phyloP scores from a whole-genome alignment of 2,329 filamentous ascomycete genomes.

The Aaosphaeria pasadenensis region DNA sequence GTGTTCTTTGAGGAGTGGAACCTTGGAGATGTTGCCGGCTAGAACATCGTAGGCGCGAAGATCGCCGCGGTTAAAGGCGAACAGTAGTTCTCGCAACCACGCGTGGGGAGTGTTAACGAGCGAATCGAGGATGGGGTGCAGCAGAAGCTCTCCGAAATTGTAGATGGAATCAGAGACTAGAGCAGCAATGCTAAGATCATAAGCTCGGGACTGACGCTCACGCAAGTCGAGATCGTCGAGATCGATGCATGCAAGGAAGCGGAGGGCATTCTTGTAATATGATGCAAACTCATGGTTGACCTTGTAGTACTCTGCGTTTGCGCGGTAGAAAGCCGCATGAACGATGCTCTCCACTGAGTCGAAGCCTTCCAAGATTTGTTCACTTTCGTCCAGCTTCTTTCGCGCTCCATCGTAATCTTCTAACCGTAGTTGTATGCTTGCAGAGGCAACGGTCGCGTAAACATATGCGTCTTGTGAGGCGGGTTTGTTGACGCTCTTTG shows the following conservation, averaged over 20 bases:
- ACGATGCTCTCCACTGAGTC: conserved; percentile 95
- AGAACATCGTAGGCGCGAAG: conserved; percentile 82
- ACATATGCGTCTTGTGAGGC: conserved; percentile 94
- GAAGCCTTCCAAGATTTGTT: conserved; percentile 84
- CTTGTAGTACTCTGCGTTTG: conserved; percentile 93
- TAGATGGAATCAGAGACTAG: conserved; percentile 94
- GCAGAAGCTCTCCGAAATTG: conserved; percentile 98
- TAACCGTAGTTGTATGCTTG: conserved; percentile 79
- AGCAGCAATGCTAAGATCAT: conserved; percentile 88
- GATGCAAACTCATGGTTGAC: conserved; percentile 78
- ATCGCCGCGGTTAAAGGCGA: conserved; percentile 96
- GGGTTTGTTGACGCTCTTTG: conserved; percentile 85
- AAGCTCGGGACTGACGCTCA: conserved; percentile 80
- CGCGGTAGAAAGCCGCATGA: conserved; percentile 93
- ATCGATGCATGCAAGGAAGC: conserved; percentile 96
- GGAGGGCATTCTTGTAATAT: conserved; percentile 95
- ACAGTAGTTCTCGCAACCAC: conserved; percentile 94
- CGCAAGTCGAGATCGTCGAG: conserved; percentile 67
- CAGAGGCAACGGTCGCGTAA: conserved; percentile 87
- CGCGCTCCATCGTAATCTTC: conserved; percentile 78
- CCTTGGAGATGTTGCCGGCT: conserved; percentile 74
- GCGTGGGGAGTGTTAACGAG: conserved; percentile 70
- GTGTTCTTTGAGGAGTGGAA: conserved; percentile 76
- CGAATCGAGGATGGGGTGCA: conserved; percentile 91
- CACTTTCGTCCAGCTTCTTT: conserved; percentile 81